These are phyloP conservation scores for Tolypocladium endophyticum DNA, from an alignment of 2,329 filamentous ascomycete species.

Conservation along the genomic window DNA sequence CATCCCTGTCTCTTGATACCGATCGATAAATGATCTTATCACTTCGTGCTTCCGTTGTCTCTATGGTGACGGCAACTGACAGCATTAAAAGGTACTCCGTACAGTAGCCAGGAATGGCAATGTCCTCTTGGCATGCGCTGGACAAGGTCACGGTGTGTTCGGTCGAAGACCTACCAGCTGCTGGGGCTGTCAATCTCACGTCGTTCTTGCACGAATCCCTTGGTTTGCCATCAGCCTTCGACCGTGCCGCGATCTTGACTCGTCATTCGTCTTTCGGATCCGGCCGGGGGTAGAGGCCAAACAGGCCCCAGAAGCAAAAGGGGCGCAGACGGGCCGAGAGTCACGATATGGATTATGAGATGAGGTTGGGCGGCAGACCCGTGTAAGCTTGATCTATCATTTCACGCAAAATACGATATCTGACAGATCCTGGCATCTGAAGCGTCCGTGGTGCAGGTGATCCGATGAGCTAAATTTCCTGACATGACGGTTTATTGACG, in stretches of 20 bases:
- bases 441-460: background rate
- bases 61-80: background rate
- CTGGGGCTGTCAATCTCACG: background rate
- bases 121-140: background rate
- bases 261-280: background rate
- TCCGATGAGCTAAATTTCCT: background rate
- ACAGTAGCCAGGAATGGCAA: background rate
- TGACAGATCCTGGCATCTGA: constrained; percentile 5
- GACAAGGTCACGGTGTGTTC: background rate
- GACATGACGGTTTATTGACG: background rate
- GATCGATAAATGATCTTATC: background rate
- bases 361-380: background rate
- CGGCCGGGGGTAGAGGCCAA: background rate
- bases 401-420: constrained; percentile 4
- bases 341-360: constrained; percentile 1
- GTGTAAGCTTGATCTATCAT: constrained; percentile 6
- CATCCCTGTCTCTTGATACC: background rate
- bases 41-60: background rate
- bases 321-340: background rate
- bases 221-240: background rate
- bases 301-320: background rate
- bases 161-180: background rate
- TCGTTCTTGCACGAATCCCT: background rate
- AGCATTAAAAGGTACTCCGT: background rate
- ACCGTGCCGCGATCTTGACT: background rate